phyloP scores from a whole-genome alignment of 331 rosid species.

The Quercus phellos region DNA sequence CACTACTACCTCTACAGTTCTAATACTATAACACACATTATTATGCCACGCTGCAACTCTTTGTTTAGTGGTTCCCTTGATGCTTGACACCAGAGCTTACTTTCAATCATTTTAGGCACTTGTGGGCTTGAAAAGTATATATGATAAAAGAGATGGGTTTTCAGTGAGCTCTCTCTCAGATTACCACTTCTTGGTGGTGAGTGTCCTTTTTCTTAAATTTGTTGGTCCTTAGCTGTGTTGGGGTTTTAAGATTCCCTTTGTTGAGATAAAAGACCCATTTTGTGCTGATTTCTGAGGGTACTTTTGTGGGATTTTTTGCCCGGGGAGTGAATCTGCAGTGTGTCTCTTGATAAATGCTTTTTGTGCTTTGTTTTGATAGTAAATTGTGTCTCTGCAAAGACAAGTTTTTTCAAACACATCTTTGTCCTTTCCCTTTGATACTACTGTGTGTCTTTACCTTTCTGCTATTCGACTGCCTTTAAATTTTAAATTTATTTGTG shows the following conservation, averaged over 20 bases:
- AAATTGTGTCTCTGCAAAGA: slow-evolving; percentile 7
- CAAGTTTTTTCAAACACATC: not conserved
- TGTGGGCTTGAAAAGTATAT: slow-evolving; percentile 18
- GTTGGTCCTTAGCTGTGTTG: slow-evolving; percentile 14
- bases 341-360: slow-evolving; percentile 20
- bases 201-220: slow-evolving; percentile 5
- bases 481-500: slow-evolving; percentile 12
- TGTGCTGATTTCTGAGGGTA: not conserved
- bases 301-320: slow-evolving; percentile 9
- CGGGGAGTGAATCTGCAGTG: slow-evolving; percentile 29
- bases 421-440: not conserved
- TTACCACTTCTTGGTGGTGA: slow-evolving; percentile 29
- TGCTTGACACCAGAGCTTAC: slow-evolving; percentile 61
- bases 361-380: not conserved
- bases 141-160: slow-evolving; percentile 36
- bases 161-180: slow-evolving; percentile 19
- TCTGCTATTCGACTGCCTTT: slow-evolving; percentile 8
- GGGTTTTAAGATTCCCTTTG: not conserved
- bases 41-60: slow-evolving; percentile 42
- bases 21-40: slow-evolving; percentile 20
- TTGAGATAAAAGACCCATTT: slow-evolving; percentile 8
- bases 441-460: slow-evolving; percentile 17
- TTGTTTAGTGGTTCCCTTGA: slow-evolving; percentile 66
- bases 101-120: slow-evolving; percentile 45
- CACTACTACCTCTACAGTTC: not conserved